These are phyloP conservation scores for Euptelea pleiosperma DNA, from an alignment of 164 flowering plant species.

Conservation along the genomic window DNA sequence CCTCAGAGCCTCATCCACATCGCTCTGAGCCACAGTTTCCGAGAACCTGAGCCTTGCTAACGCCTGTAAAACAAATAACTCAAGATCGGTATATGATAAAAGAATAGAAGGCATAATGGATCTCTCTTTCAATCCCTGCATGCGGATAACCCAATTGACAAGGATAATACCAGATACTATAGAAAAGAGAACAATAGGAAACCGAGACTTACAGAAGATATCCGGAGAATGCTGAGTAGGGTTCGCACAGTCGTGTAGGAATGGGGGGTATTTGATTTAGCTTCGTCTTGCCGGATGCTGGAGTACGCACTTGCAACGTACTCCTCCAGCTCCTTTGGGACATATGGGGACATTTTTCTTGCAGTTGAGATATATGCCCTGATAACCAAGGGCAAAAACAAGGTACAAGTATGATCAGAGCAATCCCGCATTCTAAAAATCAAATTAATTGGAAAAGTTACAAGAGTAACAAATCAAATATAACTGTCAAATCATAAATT, in stretches of 20 bases:
- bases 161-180: background rate
- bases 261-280: constrained; percentile 81
- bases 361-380: constrained; percentile 96
- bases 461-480: too few relatives aligned
- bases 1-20: constrained; percentile 96
- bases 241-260: constrained; percentile 95
- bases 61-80: constrained; percentile 49
- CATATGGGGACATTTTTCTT: constrained; percentile 67
- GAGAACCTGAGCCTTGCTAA: constrained; percentile 96
- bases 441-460: too few relatives aligned
- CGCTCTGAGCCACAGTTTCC: constrained; percentile 90
- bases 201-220: constrained; percentile 78
- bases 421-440: too few relatives aligned
- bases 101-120: background rate
- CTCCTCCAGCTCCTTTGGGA: constrained; percentile 90
- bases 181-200: background rate
- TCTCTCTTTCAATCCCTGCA: background rate
- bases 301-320: constrained; percentile 93
- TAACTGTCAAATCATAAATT: too few relatives aligned
- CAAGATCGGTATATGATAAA: background rate
- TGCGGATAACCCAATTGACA: background rate
- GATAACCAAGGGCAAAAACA: constrained; percentile 17
- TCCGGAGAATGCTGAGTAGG: constrained; percentile 92
- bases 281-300: constrained; percentile 94
- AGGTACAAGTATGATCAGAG: background rate